A percentile compares a stretch with the other conserved stretches of the same genome.
Conservation (phyloP, 257 asterid species). For the Lithospermum erythrorhizon region DNA sequence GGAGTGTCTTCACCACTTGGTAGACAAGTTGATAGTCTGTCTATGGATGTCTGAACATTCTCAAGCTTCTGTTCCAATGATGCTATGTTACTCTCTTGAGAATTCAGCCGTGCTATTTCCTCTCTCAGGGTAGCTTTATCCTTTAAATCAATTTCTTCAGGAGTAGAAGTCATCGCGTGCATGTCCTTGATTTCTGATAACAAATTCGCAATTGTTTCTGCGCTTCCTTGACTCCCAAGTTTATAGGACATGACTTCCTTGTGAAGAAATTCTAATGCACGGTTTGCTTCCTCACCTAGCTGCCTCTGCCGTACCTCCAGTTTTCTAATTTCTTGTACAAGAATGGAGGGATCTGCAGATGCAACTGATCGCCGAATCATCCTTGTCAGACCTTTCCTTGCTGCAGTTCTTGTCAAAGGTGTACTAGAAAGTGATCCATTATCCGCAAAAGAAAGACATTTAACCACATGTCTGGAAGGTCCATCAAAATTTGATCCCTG, state of each 20-base stretch:
- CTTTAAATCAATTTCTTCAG: constrained; percentile 40
- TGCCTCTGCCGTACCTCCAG: constrained; percentile 79
- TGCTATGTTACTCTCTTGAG: constrained; percentile 56
- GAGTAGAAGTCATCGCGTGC: constrained; percentile 37
- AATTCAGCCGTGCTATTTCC: constrained; percentile 75
- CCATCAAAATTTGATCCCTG: constrained; percentile 62
- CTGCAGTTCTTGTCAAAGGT: constrained; percentile 22
- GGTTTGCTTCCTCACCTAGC: constrained; percentile 93
- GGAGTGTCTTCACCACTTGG: constrained; percentile 52
- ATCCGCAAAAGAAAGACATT: constrained; percentile 55
- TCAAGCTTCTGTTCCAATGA: constrained; percentile 73
- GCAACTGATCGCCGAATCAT: constrained; percentile 27
- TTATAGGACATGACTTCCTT: constrained; percentile 80
- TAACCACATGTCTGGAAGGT: constrained; percentile 63
- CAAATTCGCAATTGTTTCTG: constrained; percentile 64
- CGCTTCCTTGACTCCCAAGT: constrained; percentile 56
- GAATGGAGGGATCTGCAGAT: constrained; percentile 40
- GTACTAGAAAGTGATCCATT: constrained; percentile 26
- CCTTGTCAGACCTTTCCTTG: constrained; percentile 28
- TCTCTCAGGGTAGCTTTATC: constrained; percentile 67
- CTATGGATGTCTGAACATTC: constrained; percentile 77
- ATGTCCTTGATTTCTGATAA: constrained; percentile 68
- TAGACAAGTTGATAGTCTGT: constrained; percentile 41
- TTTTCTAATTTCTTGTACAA: constrained; percentile 77
- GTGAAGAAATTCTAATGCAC: constrained; percentile 83